Conservation (phyloP, 176 grass and related monocot species). For the Metroxylon sagu region DNA sequence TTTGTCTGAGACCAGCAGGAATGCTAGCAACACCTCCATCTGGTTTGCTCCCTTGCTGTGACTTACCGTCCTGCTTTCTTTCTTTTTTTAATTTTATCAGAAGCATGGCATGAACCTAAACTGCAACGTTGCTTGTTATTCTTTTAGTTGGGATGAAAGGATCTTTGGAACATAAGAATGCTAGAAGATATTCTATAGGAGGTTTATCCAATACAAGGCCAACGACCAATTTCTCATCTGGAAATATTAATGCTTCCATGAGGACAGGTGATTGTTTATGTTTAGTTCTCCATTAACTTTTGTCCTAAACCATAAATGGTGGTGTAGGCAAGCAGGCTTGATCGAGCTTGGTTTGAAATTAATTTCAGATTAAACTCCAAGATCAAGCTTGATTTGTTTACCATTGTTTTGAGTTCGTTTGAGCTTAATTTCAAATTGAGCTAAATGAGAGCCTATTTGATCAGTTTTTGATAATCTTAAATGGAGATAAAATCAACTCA, state of each 20-base stretch:
- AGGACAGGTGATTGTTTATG: slow-evolving; percentile 39
- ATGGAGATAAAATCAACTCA: too few relatives aligned
- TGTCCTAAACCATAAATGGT: too few relatives aligned
- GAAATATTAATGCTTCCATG: slow-evolving; percentile 23
- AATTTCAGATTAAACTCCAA: too few relatives aligned
- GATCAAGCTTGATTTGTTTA: too few relatives aligned
- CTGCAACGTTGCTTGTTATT: neutral
- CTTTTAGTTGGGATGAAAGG: slow-evolving; percentile 52
- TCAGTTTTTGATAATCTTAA: too few relatives aligned
- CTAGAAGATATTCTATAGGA: slow-evolving; percentile 34
- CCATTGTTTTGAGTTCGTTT: too few relatives aligned
- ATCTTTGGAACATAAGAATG: slow-evolving; percentile 52
- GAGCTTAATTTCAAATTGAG: too few relatives aligned
- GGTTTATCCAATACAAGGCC: slow-evolving; percentile 42
- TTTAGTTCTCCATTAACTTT: neutral
- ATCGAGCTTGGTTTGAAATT: too few relatives aligned
- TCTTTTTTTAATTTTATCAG: slow-evolving; percentile 1
- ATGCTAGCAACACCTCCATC: slow-evolving; percentile 56
- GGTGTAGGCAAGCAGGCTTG: too few relatives aligned
- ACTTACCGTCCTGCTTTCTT: neutral
- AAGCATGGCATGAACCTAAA: slow-evolving; percentile 4
- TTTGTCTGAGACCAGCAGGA: slow-evolving; percentile 45
- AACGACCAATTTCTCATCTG: slow-evolving; percentile 37
- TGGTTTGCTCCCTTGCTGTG: slow-evolving; percentile 33
- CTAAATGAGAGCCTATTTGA: too few relatives aligned